These are phyloP conservation scores for Synchytrium microbalum DNA, from an alignment of 371 early-diverging fungal genomes.

Conservation along the genomic window DNA sequence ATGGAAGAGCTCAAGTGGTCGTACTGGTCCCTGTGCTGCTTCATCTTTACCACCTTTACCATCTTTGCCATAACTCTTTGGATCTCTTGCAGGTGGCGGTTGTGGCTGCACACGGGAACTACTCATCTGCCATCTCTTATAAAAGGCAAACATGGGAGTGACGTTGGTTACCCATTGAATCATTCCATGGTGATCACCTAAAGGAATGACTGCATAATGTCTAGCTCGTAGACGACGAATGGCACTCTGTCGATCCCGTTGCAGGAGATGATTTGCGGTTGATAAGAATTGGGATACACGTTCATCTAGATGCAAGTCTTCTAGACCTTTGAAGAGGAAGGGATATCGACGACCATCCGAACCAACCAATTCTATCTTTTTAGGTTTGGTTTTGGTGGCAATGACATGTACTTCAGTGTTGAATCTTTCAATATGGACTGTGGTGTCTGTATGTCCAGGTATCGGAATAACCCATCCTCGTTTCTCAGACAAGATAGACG, in stretches of 20 bases:
- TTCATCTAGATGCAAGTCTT: conserved; percentile 90
- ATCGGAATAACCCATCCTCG: conserved; percentile 50
- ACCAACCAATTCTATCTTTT: conserved; percentile 65
- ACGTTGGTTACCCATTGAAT: conserved; percentile 95
- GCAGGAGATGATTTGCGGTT: conserved; percentile 63
- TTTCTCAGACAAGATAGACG: conserved; percentile 52
- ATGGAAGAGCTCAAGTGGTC: conserved; percentile 30
- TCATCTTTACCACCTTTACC: conserved; percentile 33
- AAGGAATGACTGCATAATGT: conserved; percentile 90
- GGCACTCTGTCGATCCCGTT: conserved; percentile 44
- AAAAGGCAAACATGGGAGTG: conserved; percentile 50
- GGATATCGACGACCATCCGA: conserved; percentile 68
- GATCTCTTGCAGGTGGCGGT: conserved; percentile 17
- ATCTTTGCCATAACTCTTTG: conserved; percentile 5
- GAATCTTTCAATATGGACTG: conserved; percentile 49
- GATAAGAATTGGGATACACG: conserved; percentile 77
- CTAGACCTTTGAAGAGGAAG: conserved; percentile 81
- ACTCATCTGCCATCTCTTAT: conserved; percentile 33
- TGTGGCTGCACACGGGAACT: neutral
- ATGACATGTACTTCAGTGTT: conserved; percentile 53
- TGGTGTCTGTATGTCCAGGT: conserved; percentile 43
- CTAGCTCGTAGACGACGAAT: conserved; percentile 53
- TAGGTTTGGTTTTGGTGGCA: conserved; percentile 86
- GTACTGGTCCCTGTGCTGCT: conserved; percentile 7
- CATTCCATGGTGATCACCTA: conserved; percentile 90